A percentile compares a stretch with the other conserved stretches of the same genome.
Conservation (phyloP, 306 rosid species). For the Quercus berberidifolia region DNA sequence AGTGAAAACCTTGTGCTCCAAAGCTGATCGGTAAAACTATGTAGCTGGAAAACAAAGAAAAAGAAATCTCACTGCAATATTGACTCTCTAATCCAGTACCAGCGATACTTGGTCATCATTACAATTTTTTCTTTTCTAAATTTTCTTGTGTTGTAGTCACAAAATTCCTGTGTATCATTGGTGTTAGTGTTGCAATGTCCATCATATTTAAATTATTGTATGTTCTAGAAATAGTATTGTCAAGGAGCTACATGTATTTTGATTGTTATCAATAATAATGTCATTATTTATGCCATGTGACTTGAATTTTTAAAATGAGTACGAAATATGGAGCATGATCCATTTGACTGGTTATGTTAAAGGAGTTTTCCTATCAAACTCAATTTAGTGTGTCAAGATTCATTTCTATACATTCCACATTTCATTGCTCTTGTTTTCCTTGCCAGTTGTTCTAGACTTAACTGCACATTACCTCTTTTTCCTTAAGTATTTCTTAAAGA, state of each 20-base stretch:
- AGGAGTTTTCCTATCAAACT: background rate
- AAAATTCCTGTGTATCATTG: slow-evolving; percentile 9
- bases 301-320: background rate
- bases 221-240: slow-evolving; percentile 32
- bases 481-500: no score
- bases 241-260: slow-evolving; percentile 22
- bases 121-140: slow-evolving; percentile 16
- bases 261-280: slow-evolving; percentile 26
- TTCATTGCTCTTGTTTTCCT: no score
- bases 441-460: no score
- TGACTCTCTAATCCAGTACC: slow-evolving; percentile 18
- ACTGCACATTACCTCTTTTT: no score
- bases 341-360: background rate
- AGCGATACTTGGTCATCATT: slow-evolving; percentile 17
- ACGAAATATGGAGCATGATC: background rate
- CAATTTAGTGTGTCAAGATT: background rate
- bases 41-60: background rate
- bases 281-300: background rate
- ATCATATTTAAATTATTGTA: background rate
- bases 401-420: background rate
- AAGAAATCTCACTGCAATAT: background rate
- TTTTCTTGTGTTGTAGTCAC: slow-evolving; percentile 24
- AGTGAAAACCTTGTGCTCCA: slow-evolving; percentile 29
- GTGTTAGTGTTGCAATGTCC: slow-evolving; percentile 19
- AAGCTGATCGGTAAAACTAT: background rate